Conservation (phyloP, 352 stramenopile species). For the Globisporangium carolinianum region DNA sequence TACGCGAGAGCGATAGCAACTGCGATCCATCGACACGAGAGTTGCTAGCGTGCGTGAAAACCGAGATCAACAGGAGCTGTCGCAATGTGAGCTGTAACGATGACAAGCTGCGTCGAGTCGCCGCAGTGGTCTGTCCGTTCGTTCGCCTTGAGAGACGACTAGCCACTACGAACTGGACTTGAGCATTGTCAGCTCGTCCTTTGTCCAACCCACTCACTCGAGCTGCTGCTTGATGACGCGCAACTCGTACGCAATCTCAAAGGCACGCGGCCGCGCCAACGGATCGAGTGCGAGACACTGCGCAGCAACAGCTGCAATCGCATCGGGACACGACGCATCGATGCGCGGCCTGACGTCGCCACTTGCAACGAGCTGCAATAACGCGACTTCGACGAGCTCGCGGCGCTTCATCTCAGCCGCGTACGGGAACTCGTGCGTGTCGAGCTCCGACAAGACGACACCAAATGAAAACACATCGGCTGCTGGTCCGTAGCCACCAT, state of each 20-base stretch:
- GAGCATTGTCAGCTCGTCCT: too few relatives aligned
- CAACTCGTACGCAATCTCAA: constrained; percentile 1
- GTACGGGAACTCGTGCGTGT: constrained; percentile 49
- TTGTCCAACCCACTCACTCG: neutral
- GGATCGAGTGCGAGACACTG: neutral
- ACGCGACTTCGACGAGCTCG: constrained; percentile 18
- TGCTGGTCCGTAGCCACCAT: constrained; percentile 22
- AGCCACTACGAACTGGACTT: too few relatives aligned
- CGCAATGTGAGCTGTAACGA: too few relatives aligned
- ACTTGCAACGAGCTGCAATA: constrained; percentile 19
- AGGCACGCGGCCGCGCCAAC: neutral
- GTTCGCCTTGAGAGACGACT: too few relatives aligned
- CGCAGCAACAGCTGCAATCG: neutral
- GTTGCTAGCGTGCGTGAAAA: too few relatives aligned
- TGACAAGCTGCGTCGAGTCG: too few relatives aligned
- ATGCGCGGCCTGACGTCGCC: neutral
- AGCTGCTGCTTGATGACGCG: constrained; percentile 2
- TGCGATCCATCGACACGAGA: too few relatives aligned
- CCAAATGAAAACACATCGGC: constrained; percentile 44
- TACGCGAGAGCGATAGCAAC: too few relatives aligned
- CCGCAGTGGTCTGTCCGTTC: too few relatives aligned
- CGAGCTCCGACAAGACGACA: constrained; percentile 46
- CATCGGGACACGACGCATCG: neutral
- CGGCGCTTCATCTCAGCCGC: constrained; percentile 16
- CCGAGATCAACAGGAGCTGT: too few relatives aligned